Evolutionary conservation across 2,329 filamentous ascomycete genomes (phyloP), one percentile per base, ranked within the genome.

Genomic region (Cercospora sojina): DNA sequence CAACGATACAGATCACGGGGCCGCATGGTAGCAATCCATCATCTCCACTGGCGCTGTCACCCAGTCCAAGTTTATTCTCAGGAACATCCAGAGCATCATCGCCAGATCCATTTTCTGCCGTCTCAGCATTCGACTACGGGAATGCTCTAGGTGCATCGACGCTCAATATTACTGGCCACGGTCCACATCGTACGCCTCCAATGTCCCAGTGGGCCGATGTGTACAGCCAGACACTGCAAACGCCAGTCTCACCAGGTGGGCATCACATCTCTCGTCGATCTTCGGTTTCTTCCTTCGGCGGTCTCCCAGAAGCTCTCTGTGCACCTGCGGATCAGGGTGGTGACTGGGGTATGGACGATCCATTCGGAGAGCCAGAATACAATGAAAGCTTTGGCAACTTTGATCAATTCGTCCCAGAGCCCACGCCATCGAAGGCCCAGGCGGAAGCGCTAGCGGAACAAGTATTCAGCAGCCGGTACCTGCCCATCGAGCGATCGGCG

Each of bases 221-320:
- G 4, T 62, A 67, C 38, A 62, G 55, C 18, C 64, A 59, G 27
- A 66, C 53, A 20, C 43, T 69, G 38, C 63, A 64, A 53, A 65
- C 66, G 23, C 65, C 68, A 16, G 61, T 51, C 13, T 68, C 67
- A 3, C 57, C 61, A 20, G 57, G 61, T 12, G 56, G 60, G 13
- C 59, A 59, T 31, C 58, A 64, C 23, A 51, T 64, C 10, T 69
- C 68, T 13, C 60, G 66, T 16, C 64, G 64, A 41, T 68, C 66
- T 8, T 69, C 68, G 2, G 59, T 69, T 9, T 69, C 68, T 2
- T 66, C 68, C 1, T 69, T 69, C 7, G 68, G 65, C 5, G 68
- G 66, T 6, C 58, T 69, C 1, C 64, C 56, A 0, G 62, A 67
- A 60, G 60, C 60, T 3, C 31, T 66, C 18, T 68, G 53, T 35